Base-by-base conservation (phyloP, 495 filamentous ascomycete species). In the Xanthoparmelia taractica region DNA sequence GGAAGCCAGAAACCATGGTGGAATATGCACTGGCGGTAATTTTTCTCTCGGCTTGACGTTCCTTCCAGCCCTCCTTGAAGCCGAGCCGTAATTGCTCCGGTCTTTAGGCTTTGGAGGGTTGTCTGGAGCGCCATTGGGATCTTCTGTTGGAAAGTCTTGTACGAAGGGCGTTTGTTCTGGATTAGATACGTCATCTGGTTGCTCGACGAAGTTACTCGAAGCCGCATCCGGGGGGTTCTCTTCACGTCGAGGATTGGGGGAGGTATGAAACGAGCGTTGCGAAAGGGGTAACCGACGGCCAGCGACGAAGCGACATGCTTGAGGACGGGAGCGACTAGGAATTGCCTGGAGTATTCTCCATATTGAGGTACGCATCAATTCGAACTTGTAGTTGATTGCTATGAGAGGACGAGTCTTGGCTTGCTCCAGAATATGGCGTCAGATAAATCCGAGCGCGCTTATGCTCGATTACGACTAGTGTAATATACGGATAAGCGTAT, bases 1-100 rank as follows among this genome's bases (percentile, higher is more conserved):
- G 15, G 66, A 34, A 43, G 69, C 66, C 18, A 77, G 50, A 48
- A 80, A 79, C 76, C 77, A 78, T 18, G 70, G 63, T 18, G 77
- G 77, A 38, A 80, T 68, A 38, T 62, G 58, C 1, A 65, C 40
- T 15, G 63, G 69, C 41, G 66, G 61, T 20, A 66, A 8, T 18
- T 68, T 69, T 36, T 61, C 60, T 34, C 52, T 64, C 43, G 57
- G 55, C 59, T 69, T 70, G 15, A 68, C 36, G 60, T 74, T 74
- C 50, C 65, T 67, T n/a, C 45, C 52, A 34, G 69, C 67, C 62
- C 71, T 72, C 31, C 63, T 56, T 47, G 65, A 64, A 12, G 67
- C 67, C 27, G 71, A 70, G 17, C 72, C 72, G 59, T 73, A 71
- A 58, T 69, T 58, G 54, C 59, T 63, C 57, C 34, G 65, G 37